Evolutionary conservation across 2,329 filamentous ascomycete species (phyloP).

Genomic region (Furcasterigmium sp.): DNA sequence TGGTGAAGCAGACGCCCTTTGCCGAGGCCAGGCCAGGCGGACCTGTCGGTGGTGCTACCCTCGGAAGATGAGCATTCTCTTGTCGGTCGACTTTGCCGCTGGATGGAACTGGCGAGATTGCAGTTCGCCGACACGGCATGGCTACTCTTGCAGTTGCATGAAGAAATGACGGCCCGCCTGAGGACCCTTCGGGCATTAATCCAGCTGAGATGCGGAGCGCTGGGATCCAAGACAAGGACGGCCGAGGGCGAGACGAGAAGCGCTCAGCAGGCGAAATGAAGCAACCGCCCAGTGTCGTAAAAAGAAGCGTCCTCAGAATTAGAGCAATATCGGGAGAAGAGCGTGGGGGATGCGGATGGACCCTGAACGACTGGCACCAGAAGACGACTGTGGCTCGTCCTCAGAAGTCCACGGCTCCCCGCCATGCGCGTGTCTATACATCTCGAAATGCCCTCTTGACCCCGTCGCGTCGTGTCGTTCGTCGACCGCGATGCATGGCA

Average conservation of each 20-base stretch:
- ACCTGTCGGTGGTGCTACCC: not conserved
- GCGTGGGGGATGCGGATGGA: not conserved
- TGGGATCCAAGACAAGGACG: not conserved
- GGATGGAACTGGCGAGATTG: not conserved
- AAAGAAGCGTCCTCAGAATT: too few relatives aligned
- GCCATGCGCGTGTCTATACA: too few relatives aligned
- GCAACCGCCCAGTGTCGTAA: not conserved
- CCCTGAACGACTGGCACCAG: too few relatives aligned
- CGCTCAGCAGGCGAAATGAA: not conserved
- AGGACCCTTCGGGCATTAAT: not conserved
- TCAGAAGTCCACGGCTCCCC: too few relatives aligned
- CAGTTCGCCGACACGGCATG: not conserved
- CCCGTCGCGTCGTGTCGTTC: slow-evolving; percentile 5
- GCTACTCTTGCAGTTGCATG: not conserved
- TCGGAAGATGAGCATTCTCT: not conserved
- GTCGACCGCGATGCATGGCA: slow-evolving; percentile 4
- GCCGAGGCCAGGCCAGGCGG: not conserved
- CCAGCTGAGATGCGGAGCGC: not conserved
- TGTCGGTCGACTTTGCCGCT: not conserved
- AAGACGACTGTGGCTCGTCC: too few relatives aligned
- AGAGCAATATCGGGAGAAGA: too few relatives aligned
- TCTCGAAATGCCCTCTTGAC: slow-evolving; percentile 13
- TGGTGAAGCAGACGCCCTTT: slow-evolving; percentile 1
- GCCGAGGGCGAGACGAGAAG: not conserved
- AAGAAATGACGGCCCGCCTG: not conserved